Base-by-base conservation (phyloP, 2,329 filamentous ascomycete species). In the Arachnomyces sp. region DNA sequence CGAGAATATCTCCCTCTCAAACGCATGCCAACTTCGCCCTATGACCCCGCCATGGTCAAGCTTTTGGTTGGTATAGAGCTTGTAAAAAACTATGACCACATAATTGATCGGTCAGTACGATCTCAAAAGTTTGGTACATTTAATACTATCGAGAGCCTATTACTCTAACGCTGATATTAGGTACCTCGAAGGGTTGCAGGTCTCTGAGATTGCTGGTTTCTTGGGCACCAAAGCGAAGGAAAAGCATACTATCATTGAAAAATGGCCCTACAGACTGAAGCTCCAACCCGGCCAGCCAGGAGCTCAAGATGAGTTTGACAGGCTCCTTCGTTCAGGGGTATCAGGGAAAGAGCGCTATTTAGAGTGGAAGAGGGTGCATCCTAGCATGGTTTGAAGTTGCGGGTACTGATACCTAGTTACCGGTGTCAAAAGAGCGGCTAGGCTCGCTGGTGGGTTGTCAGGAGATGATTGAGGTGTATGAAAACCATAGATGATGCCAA, bases 271-370 rank as follows among this genome's bases (percentile, higher is more conserved):
- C 29, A 43, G 47, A 12, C 20, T 64, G 34, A 53, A 49, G 20
- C 39, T 51, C 2, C 38, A 37, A 13, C 46, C 45, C 1, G 54
- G 58, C 0, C 50, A 57, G 31, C 46, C n/a, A n/a, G n/a, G n/a
- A n/a, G n/a, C n/a, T n/a, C n/a, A n/a, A n/a, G n/a, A 52, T 11
- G 60, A 63, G 43, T 64, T 66, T 47, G 50, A 59, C 6, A n/a
- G 43, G 28, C 8, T 50, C 11, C 16, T 50, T 3, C 16, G 31
- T 12, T 34, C 28, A n/a, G 40, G 41, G 1, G 7, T 38, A 15
- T 20, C 29, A 1, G 50, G 53, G 1, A 38, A 39, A 11, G 54
- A 61, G 43, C 40, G 59, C 12, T 63, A 61, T 43, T 43, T 62
- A 20, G 60, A 64, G 40, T 58, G 58, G 50, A n/a, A n/a, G n/a